Base-by-base conservation (phyloP, 2,329 filamentous ascomycete genomes). In the Trichoderma lentiforme region DNA sequence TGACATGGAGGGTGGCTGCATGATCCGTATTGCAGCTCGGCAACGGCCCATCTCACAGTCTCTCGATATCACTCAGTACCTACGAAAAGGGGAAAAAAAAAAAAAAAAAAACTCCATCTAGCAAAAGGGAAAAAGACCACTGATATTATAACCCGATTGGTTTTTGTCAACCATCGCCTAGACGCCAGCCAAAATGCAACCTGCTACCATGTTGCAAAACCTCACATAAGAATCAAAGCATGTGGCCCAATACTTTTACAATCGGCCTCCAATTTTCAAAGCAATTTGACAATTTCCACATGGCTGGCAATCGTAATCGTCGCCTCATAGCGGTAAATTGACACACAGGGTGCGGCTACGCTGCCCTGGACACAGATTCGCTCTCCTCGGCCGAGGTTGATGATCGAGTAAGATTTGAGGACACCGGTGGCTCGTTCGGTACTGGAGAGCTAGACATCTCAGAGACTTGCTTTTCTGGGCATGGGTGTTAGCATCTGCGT, bases 351-450 rank as follows among this genome's bases (percentile, higher is more conserved):
- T 15, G 30, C 28, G 6, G 32, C 26, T 67, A 72, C 9, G 63
- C 56, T 5, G 32, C 26, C 62, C 62, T 47, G 4, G 70, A 36
- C 21, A 57, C 28, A 63, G 69, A 14, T 47, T 73, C 72, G 43
- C 36, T 64, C 12, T 71, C 69, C 9, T 73, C 72, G 30, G 60
- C 70, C 6, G 70, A 69, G 18, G 65, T 72, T 4, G 72, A 70
- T 1, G 70, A 43, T 26, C 70, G 70, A 56, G 73, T 78, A 72
- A 79, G 76, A 63, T 73, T 70, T 39, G 72, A 62, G 30, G 28
- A 36, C 5, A 73, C 70, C 32, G 60, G 53, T 3, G 66, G 39
- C 30, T 72, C 39, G 7, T 63, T 70, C 18, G 72, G 65, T 11
- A 28, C 53, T 4, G 70, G 24, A 28, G 70, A 64, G 14, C 2